phyloP scores from a whole-genome alignment of 306 rosid genomes.

The Hylodesmum podocarpum region DNA sequence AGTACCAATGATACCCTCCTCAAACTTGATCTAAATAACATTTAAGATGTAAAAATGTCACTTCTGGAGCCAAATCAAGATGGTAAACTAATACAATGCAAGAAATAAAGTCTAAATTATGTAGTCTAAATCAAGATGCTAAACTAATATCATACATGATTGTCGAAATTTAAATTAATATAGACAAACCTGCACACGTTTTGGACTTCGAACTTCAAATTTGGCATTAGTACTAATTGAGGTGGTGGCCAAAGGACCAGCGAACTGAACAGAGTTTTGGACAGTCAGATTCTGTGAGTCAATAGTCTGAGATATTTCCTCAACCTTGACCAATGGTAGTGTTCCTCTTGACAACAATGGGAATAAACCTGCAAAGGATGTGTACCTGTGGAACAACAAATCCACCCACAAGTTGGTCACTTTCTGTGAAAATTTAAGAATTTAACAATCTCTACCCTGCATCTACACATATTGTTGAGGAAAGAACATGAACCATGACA shows the following conservation, averaged over 20 bases:
- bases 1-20: slow-evolving; percentile 86
- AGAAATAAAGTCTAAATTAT: not conserved
- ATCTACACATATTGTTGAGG: not conserved
- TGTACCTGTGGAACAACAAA: slow-evolving; percentile 54
- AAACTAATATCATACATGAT: not conserved
- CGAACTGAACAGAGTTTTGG: slow-evolving; percentile 78
- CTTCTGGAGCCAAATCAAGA: slow-evolving; percentile 7
- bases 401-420: not conserved
- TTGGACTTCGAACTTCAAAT: slow-evolving; percentile 84
- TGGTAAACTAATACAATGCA: not conserved
- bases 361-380: slow-evolving; percentile 77
- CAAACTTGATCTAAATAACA: slow-evolving; percentile 66
- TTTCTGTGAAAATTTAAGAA: not conserved
- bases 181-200: slow-evolving; percentile 71
- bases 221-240: slow-evolving; percentile 85
- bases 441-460: not conserved
- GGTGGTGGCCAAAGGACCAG: slow-evolving; percentile 80
- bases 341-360: slow-evolving; percentile 76
- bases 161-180: not conserved
- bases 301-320: slow-evolving; percentile 87
- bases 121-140: not conserved
- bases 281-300: slow-evolving; percentile 64
- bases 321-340: slow-evolving; percentile 71
- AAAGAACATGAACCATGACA: not conserved
- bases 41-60: not conserved